Conservation (phyloP, 768 basidiomycete species). For the Tylopilus subfusipes region DNA sequence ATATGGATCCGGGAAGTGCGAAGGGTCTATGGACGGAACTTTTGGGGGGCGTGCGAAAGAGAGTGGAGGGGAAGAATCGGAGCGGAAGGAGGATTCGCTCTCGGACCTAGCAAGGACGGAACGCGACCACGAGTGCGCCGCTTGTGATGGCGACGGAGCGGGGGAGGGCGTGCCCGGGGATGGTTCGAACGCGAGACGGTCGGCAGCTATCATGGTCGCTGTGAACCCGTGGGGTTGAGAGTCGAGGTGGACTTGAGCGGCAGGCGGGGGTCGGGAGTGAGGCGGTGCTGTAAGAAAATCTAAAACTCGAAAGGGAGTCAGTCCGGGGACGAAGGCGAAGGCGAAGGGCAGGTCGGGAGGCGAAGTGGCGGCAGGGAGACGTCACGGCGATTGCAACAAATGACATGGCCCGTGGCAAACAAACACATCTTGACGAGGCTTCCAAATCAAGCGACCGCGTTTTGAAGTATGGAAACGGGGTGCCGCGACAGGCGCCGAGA, state of each 20-base stretch:
- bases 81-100: constrained; percentile 36
- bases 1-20: constrained; percentile 70
- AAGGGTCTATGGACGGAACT: constrained; percentile 52
- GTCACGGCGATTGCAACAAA: constrained; percentile 17
- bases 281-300: constrained; percentile 31
- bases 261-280: constrained; percentile 32
- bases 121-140: constrained; percentile 27
- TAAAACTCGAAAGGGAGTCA: constrained; percentile 22
- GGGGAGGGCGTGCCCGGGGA: constrained; percentile 17
- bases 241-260: constrained; percentile 24
- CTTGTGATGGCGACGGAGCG: constrained; percentile 24
- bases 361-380: constrained; percentile 4
- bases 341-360: constrained; percentile 13
- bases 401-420: constrained; percentile 23
- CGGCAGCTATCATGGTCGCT: constrained; percentile 21
- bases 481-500: constrained; percentile 7
- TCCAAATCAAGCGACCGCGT: constrained; percentile 5
- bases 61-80: constrained; percentile 34
- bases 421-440: constrained; percentile 13
- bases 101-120: constrained; percentile 39
- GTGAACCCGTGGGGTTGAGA: constrained; percentile 21
- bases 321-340: constrained; percentile 10
- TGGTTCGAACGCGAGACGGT: constrained; percentile 9
- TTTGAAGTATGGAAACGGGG: constrained; percentile 16
- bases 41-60: constrained; percentile 44